Evolutionary conservation across 1,139 yeast genomes (phyloP).

Genomic region (Saccharomycopsis crataegensis): DNA sequence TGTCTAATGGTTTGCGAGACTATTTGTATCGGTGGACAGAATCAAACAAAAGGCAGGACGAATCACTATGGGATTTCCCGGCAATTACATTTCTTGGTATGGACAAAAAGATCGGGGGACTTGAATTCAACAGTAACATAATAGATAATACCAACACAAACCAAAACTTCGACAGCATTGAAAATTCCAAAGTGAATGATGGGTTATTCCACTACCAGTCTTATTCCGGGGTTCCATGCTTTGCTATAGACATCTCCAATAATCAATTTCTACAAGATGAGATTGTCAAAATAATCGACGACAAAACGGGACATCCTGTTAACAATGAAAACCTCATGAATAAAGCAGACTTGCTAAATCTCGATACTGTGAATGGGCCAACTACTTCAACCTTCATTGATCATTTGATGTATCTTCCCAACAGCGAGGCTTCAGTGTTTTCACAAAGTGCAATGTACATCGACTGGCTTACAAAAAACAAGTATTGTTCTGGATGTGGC

Average conservation of each 20-base stretch:
- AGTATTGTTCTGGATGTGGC: constrained; percentile 88
- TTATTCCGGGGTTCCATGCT: constrained; percentile 68
- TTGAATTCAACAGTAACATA: too few species aligned
- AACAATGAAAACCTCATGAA: background rate
- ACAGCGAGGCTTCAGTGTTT: constrained; percentile 54
- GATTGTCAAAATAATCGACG: background rate
- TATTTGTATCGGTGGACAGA: constrained; percentile 1
- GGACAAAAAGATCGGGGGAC: background rate
- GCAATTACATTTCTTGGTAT: constrained; percentile 13
- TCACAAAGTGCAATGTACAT: constrained; percentile 79
- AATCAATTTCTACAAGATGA: constrained; percentile 20
- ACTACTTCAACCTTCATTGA: constrained; percentile 20
- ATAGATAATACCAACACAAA: background rate
- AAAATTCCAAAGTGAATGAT: constrained; percentile 27
- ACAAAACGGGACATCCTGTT: background rate
- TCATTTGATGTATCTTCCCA: constrained; percentile 29
- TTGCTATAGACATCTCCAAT: constrained; percentile 61
- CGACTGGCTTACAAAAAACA: constrained; percentile 74
- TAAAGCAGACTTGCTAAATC: background rate
- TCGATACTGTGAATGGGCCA: background rate
- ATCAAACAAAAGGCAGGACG: background rate
- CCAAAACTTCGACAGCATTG: background rate
- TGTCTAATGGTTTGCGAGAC: background rate
- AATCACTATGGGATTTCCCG: background rate
- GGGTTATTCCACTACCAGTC: constrained; percentile 19